Percentiles rank a stretch among this genome's conserved stretches.
Evolutionary conservation across 169 alveolate species (phyloP).

Genomic region (Cryptosporidium bovis): DNA sequence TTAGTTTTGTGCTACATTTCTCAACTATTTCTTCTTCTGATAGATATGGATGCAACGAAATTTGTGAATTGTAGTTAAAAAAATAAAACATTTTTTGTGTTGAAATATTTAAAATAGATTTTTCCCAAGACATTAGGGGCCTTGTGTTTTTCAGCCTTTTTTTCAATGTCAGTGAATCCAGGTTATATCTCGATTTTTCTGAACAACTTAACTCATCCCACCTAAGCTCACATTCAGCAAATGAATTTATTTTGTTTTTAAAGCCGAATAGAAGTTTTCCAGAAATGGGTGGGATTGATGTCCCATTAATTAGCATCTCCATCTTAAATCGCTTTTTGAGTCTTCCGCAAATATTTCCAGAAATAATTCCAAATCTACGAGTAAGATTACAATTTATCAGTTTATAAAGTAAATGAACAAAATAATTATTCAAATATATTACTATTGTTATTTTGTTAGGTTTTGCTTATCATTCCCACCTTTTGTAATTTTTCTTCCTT

Average conservation of each 20-base stretch:
- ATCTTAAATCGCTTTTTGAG: not conserved
- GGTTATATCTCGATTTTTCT: conserved; percentile 9
- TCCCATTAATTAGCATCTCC: conserved; percentile 23
- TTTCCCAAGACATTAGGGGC: conserved; percentile 36
- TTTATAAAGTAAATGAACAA: not conserved
- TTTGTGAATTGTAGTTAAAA: conserved; percentile 31
- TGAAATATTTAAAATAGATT: not conserved
- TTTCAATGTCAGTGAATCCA: not conserved
- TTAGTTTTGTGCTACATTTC: conserved; percentile 24
- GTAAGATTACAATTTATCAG: not conserved
- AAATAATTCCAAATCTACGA: not conserved
- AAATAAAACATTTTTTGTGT: conserved; percentile 28
- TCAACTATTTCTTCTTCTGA: conserved; percentile 28
- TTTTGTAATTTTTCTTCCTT: not conserved
- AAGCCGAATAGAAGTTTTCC: conserved; percentile 36
- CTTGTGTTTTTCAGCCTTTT: not conserved
- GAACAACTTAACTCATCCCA: conserved; percentile 9
- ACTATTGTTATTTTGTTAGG: not conserved
- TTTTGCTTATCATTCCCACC: no score
- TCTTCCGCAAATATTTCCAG: not conserved
- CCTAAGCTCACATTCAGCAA: conserved; percentile 33
- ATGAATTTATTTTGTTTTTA: conserved; percentile 9
- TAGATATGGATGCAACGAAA: conserved; percentile 22
- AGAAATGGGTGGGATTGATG: conserved; percentile 47
- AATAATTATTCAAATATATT: conserved; percentile 1